phyloP scores from a whole-genome alignment of 2,329 filamentous ascomycete genomes.

The Aspergillus sp. region DNA sequence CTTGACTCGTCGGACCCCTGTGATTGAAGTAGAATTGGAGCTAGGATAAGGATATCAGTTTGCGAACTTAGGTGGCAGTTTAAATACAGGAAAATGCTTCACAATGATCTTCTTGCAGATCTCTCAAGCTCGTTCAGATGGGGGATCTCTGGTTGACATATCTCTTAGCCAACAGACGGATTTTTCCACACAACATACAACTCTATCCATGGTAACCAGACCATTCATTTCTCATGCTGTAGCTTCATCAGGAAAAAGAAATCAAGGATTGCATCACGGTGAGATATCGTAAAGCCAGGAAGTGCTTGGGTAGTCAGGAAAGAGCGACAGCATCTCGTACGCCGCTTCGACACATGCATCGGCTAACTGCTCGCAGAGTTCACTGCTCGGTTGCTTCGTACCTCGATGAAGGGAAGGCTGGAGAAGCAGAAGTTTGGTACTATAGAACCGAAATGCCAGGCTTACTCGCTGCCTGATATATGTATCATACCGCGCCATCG shows the following conservation, averaged over 20 bases:
- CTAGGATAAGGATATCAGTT: no score
- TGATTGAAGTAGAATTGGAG: no score
- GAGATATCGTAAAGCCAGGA: not conserved
- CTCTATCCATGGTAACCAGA: not conserved
- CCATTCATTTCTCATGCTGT: not conserved
- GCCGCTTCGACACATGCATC: not conserved
- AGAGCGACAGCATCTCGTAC: not conserved
- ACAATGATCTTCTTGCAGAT: not conserved
- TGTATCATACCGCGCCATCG: not conserved
- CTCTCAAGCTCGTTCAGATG: not conserved
- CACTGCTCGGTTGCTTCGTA: no score
- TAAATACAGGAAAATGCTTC: not conserved
- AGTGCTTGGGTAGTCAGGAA: not conserved
- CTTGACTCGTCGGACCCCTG: no score
- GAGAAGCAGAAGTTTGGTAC: not conserved
- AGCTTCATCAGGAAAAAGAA: not conserved
- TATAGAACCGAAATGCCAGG: not conserved
- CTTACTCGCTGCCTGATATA: not conserved
- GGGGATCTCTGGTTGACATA: not conserved
- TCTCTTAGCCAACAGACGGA: not conserved
- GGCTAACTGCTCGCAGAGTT: not conserved
- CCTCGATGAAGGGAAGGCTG: no score
- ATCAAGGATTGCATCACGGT: not conserved
- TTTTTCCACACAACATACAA: not conserved
- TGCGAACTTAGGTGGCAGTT: not conserved